Percentiles rank a stretch among this genome's conserved stretches.
phyloP scores from a whole-genome alignment of 192 early-diverging fungal species.

The Backusella morwellensis region DNA sequence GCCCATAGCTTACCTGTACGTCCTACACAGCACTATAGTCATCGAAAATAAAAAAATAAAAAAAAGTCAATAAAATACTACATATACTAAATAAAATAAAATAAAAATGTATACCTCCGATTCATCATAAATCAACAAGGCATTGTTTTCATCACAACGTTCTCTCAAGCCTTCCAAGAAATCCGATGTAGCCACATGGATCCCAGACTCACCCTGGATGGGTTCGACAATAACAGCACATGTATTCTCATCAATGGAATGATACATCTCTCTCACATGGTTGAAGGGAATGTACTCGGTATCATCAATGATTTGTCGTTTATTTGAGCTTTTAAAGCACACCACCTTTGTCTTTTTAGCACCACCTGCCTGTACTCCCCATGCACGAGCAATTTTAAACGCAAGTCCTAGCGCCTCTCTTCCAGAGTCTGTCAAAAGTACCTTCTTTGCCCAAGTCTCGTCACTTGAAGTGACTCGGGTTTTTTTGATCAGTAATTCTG shows the following conservation, averaged over 20 bases:
- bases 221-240: conserved; percentile 94
- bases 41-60: background rate
- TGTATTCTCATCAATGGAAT: conserved; percentile 68
- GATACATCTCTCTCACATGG: conserved; percentile 56
- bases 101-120: background rate
- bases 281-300: conserved; percentile 78
- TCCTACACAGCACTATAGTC: conserved; percentile 75
- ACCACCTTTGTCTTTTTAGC: background rate
- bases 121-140: conserved; percentile 70
- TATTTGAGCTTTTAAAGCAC: conserved; percentile 43
- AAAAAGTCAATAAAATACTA: background rate
- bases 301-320: conserved; percentile 66
- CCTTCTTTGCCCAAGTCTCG: conserved; percentile 21
- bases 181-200: conserved; percentile 64
- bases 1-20: conserved; percentile 86
- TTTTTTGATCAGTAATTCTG: conserved; percentile 30
- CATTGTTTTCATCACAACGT: conserved; percentile 79
- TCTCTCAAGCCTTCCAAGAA: conserved; percentile 76
- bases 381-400: background rate
- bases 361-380: background rate
- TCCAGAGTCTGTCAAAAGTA: background rate
- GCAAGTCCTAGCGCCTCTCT: background rate
- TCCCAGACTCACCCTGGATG: conserved; percentile 94
- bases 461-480: background rate
- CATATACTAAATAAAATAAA: background rate